Evolutionary conservation across 2,329 filamentous ascomycete genomes (phyloP), one percentile per base, ranked within the genome.

Genomic region (Didymella pinodella): DNA sequence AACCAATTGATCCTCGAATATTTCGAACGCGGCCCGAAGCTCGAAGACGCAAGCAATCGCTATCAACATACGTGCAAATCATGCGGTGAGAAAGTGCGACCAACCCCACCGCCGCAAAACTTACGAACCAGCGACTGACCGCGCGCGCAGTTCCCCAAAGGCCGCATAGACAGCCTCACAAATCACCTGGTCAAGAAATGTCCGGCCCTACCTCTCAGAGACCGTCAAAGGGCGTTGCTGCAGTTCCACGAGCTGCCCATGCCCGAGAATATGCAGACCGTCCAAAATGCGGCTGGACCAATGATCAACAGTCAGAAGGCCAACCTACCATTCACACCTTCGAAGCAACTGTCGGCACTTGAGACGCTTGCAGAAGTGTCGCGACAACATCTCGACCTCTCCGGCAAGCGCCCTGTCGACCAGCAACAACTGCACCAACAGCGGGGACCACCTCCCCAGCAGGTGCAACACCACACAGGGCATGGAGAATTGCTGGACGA

Each of bases 61-160:
- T 97, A 97, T 74, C 89, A 92, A 69, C 92, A 97, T 74, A 95
- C 91, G 12, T 97, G 93, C 85, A 94, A 91, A 77, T 85, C 88
- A 65, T 96, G 92, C 76, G 92, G 92, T 66, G 90, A 95, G 78
- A 90, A 90, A 68, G 80, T 81, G 52, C 43, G 60, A 58, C 50
- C 52, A 48, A 54, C 62, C 65, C 61, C 66, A 59, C 63, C 31
- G 54, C 55, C 29, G 54, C 52, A 62, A 61, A 64, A 59, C 45
- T 55, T 44, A 48, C 20, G 53, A 48, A 55, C 50, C 29, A 38
- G 55, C 36, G 47, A 74, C 66, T 74, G 65, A 74, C 64, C 51
- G 48, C 52, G 29, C 38, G 28, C 44, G 25, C 62, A 82, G 77
- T 97, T 97, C 64, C 90, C 92, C 63, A 96, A 96, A 75, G 93